phyloP scores from a whole-genome alignment of 176 grass and related monocot species.

The Triticum turgidum region DNA sequence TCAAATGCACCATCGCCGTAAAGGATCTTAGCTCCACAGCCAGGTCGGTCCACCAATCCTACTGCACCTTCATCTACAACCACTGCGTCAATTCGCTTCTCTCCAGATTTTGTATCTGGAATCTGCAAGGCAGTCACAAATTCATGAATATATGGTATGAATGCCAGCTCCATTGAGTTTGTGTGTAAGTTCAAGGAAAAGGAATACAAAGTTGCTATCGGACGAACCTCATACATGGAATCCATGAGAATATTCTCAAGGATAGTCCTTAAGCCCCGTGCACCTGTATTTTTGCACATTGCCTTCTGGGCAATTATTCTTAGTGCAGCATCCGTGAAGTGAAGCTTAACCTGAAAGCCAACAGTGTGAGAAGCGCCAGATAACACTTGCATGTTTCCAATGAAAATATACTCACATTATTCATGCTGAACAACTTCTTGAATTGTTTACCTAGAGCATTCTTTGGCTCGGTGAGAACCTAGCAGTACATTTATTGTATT shows the following conservation, averaged over 20 bases:
- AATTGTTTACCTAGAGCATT: conserved; percentile 96
- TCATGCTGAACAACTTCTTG: conserved; percentile 97
- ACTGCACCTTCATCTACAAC: conserved; percentile 90
- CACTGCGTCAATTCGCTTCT: conserved; percentile 83
- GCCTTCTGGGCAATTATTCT: conserved; percentile 87
- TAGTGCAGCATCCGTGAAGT: conserved; percentile 84
- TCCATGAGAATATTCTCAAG: conserved; percentile 98
- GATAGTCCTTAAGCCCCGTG: conserved; percentile 85
- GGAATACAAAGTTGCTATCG: neutral
- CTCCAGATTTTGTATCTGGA: conserved; percentile 80
- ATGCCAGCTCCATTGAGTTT: neutral
- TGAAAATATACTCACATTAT: conserved; percentile 66
- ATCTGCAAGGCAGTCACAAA: conserved; percentile 54
- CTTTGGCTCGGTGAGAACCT: conserved; percentile 90
- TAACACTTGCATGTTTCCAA: conserved; percentile 19
- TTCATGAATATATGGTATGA: neutral
- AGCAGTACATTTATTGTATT: conserved; percentile 28
- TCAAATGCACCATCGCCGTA: conserved; percentile 77
- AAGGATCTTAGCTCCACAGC: conserved; percentile 88
- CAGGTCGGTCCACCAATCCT: conserved; percentile 67
- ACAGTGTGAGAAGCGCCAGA: neutral
- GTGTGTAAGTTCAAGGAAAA: neutral
- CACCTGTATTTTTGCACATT: conserved; percentile 91
- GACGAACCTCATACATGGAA: conserved; percentile 95
- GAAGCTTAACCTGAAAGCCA: conserved; percentile 89